Evolutionary conservation across 1,284 basidiomycete genomes (phyloP), one percentile per base, ranked within the genome.

Genomic region (Cystobasidiaceae sp.): DNA sequence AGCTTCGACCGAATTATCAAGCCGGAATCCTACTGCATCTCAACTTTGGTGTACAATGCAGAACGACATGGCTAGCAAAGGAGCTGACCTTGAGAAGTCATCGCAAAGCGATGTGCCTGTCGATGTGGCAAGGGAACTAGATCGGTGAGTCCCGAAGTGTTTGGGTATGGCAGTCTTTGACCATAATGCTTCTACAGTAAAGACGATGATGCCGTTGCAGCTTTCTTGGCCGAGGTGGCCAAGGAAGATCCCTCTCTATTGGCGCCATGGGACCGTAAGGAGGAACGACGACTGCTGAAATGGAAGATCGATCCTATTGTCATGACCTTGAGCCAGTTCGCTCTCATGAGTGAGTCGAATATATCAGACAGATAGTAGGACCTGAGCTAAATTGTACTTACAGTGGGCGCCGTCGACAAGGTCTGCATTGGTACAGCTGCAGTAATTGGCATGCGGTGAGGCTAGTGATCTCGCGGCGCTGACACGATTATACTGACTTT

Each of bases 291-390:
- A 32, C 54, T 67, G 17, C 54, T 65, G 11, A 34, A 57, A 41
- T 52, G 52, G 39, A 54, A 66, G 60, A 64, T 67, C 19, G 66
- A 67, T 49, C 66, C 66, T 30, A 67, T 63, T 30, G 51, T 67
- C 41, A 58, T 67, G 60, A 67, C 66, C 1, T 27, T 67, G 8
- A 45, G 32, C 19, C 54, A 58, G 48, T 56, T 67, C 39, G 48
- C 46, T 39, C n/a, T 54, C 6, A 60, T 61, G 63, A 66, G 51
- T 55, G 21, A 28, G 51, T 55, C 41, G 17, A 8, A 21, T 32
- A 11, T 7, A 13, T 15, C 1, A 43, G 4, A 9, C 5, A 11
- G 2, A 6, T 45, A 8, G 8, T 17, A 13, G 28, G 23, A n/a
- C 43, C 21, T 17, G n/a, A 13, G 4, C n/a, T n/a, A 11, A 3